Evolutionary conservation across 164 flowering plant genomes (phyloP).

Genomic region (Aristolochia contorta): DNA sequence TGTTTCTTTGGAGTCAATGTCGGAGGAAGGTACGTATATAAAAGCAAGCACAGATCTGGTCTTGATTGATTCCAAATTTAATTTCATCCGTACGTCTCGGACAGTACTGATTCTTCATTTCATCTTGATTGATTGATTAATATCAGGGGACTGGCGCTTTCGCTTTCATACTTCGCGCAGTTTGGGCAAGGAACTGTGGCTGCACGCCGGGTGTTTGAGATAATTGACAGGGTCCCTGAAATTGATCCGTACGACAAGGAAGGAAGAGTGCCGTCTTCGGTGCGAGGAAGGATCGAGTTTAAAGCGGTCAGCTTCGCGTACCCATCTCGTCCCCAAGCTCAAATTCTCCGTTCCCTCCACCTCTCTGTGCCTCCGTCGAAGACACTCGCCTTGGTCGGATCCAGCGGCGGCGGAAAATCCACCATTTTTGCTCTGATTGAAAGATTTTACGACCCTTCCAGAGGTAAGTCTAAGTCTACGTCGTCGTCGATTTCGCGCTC

Average conservation of each 20-base stretch:
- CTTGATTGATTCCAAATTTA: no score
- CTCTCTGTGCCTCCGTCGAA: conserved; percentile 39
- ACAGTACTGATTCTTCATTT: no score
- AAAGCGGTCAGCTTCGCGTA: conserved; percentile 52
- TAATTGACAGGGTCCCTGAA: conserved; percentile 70
- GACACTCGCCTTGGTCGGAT: conserved; percentile 65
- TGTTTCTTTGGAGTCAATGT: conserved; percentile 83
- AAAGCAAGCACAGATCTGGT: no score
- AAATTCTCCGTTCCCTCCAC: conserved; percentile 39
- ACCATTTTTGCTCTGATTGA: conserved; percentile 71
- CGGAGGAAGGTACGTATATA: conserved; percentile 83
- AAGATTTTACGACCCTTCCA: conserved; percentile 62
- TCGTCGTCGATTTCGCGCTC: no score
- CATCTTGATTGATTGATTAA: no score
- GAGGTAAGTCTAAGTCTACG: no score
- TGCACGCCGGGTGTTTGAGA: conserved; percentile 56
- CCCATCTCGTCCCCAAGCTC: conserved; percentile 52
- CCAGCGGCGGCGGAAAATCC: conserved; percentile 78
- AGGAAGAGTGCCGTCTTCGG: conserved; percentile 24
- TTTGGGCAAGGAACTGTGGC: conserved; percentile 79
- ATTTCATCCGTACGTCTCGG: no score
- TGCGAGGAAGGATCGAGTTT: conserved; percentile 60
- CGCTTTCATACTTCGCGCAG: conserved; percentile 68
- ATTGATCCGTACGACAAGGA: conserved; percentile 53
- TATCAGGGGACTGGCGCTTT: conserved; percentile 65